Conservation (phyloP, 495 filamentous ascomycete species). For the Aspergillus bridgeri region DNA sequence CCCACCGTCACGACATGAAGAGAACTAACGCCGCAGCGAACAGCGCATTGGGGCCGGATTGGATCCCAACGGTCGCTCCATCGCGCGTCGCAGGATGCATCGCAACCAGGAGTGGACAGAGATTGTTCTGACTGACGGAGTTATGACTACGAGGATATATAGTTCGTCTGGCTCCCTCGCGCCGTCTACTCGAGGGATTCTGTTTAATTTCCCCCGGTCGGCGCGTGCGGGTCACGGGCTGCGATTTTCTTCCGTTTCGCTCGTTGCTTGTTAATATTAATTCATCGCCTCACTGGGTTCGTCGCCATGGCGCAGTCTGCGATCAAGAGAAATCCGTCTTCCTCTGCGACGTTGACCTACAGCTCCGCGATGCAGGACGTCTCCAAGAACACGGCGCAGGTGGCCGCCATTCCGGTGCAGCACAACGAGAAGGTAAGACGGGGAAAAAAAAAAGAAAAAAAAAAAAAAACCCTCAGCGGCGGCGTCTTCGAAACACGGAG, state of each 20-base stretch:
- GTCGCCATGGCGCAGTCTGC: neutral
- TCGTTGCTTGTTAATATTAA: too few relatives aligned
- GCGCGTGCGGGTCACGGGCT: neutral
- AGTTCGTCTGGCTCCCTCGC: neutral
- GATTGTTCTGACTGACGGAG: too few relatives aligned
- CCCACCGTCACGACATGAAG: neutral
- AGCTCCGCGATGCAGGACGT: neutral
- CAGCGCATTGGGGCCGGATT: neutral
- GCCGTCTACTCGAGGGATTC: neutral
- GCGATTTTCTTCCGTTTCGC: neutral
- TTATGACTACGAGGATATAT: neutral
- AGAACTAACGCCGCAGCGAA: neutral
- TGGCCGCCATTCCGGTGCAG: neutral
- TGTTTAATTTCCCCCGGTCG: neutral
- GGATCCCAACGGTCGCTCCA: neutral
- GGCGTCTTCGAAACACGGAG: neutral
- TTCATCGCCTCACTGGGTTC: too few relatives aligned
- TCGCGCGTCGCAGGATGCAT: too few relatives aligned
- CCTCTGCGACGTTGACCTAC: neutral
- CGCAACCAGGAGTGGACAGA: too few relatives aligned
- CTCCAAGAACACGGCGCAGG: neutral
- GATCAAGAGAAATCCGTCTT: neutral
- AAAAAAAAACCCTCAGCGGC: neutral
- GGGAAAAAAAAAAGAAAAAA: too few relatives aligned
- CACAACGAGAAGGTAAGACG: neutral